A percentile compares a stretch with the other conserved stretches of the same genome.
These are phyloP conservation scores for Oxytropis ochrocephala DNA, from an alignment of 306 rosid genomes.

Conservation along the genomic window DNA sequence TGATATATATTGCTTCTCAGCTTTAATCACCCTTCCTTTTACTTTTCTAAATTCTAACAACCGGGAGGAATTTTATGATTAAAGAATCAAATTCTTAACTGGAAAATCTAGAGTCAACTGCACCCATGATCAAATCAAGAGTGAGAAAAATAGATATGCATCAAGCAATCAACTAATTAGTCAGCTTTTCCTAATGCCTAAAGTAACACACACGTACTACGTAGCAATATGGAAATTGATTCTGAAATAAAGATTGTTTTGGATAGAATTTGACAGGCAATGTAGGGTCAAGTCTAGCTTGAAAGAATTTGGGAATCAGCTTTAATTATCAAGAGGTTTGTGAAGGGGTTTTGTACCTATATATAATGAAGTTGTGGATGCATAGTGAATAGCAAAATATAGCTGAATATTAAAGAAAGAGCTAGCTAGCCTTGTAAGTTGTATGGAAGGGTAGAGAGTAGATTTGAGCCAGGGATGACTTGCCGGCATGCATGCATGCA, in stretches of 20 bases:
- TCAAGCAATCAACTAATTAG: neutral
- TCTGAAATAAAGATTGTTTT: neutral
- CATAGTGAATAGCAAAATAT: neutral
- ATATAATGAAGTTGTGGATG: neutral
- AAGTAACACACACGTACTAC: neutral
- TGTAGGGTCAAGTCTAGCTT: neutral
- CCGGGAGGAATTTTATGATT: neutral
- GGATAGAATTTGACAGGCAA: neutral
- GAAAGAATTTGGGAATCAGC: conserved; percentile 10
- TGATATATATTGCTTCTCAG: too few species aligned
- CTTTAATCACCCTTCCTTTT: neutral
- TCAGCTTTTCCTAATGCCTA: conserved; percentile 3
- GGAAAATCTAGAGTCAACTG: neutral
- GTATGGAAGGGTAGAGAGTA: conserved; percentile 18
- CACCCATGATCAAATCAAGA: neutral
- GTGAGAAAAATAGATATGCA: neutral
- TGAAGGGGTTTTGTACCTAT: conserved; percentile 10
- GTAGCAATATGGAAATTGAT: neutral
- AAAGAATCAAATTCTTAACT: conserved; percentile 12
- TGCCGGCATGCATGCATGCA: conserved; percentile 18
- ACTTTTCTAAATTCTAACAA: neutral
- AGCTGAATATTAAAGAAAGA: too few species aligned
- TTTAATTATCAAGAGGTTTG: neutral
- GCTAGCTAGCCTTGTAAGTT: neutral
- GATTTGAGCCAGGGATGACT: conserved; percentile 31